Evolutionary conservation across 768 basidiomycete genomes (phyloP).

Genomic region (Lyophyllum semitale): DNA sequence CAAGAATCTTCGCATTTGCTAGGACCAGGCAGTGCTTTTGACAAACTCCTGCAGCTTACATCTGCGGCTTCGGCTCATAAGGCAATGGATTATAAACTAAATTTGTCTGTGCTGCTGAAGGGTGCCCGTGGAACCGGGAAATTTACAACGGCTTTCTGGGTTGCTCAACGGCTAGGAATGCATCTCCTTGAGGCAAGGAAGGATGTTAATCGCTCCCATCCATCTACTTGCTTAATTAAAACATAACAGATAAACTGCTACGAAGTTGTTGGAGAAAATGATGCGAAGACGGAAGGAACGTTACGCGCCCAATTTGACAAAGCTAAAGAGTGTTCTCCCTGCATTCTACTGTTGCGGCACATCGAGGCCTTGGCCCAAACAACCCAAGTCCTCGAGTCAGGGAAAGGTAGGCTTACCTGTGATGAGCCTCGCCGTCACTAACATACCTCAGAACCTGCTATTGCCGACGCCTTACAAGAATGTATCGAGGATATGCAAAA

Average conservation of each 20-base stretch:
- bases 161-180: slow-evolving; percentile 67
- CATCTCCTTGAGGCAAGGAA: slow-evolving; percentile 73
- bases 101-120: slow-evolving; percentile 73
- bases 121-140: slow-evolving; percentile 86
- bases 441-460: slow-evolving; percentile 49
- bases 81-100: slow-evolving; percentile 61
- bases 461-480: slow-evolving; percentile 62
- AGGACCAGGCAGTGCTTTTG: slow-evolving; percentile 37
- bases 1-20: slow-evolving; percentile 26
- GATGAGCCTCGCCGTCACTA: background rate
- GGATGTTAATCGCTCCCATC: background rate
- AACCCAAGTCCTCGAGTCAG: slow-evolving; percentile 62
- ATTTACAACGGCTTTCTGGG: slow-evolving; percentile 56
- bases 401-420: slow-evolving; percentile 52
- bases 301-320: slow-evolving; percentile 76
- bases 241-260: slow-evolving; percentile 80
- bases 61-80: slow-evolving; percentile 59
- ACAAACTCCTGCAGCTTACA: slow-evolving; percentile 56
- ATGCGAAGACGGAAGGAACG: slow-evolving; percentile 71
- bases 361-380: slow-evolving; percentile 78
- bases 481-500: slow-evolving; percentile 58
- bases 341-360: slow-evolving; percentile 78
- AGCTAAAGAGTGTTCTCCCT: slow-evolving; percentile 79
- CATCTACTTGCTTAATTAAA: background rate
- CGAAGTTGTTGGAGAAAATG: slow-evolving; percentile 77